A percentile compares a stretch with the other conserved stretches of the same genome.
phyloP scores from a whole-genome alignment of 495 filamentous ascomycete species.

The Daldinia bambusicola region DNA sequence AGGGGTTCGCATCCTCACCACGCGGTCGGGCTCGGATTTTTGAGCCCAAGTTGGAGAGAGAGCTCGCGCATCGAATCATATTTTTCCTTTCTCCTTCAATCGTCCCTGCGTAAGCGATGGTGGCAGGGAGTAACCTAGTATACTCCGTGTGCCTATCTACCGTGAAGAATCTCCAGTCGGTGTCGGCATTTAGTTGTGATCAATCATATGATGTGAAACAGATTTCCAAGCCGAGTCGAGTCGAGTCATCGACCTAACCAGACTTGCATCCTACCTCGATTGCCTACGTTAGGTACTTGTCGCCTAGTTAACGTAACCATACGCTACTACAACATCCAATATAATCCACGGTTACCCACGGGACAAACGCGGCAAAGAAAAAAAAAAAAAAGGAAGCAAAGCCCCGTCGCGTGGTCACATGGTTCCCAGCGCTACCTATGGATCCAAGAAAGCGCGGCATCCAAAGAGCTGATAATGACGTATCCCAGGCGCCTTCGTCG shows the following conservation, averaged over 20 bases:
- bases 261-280: too few relatives aligned
- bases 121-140: neutral
- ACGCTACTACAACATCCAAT: too few relatives aligned
- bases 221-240: too few relatives aligned
- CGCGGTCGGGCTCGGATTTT: neutral
- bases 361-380: neutral
- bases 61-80: neutral
- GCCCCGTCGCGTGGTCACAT: constrained; percentile 2
- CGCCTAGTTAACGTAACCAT: neutral
- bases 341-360: neutral
- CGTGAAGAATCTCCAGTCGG: neutral
- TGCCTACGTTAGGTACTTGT: neutral
- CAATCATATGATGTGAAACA: neutral
- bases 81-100: neutral
- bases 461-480: neutral
- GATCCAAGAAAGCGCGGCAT: neutral
- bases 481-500: neutral
- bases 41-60: neutral
- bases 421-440: neutral
- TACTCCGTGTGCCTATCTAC: neutral
- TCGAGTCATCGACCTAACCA: too few relatives aligned
- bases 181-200: neutral
- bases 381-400: neutral
- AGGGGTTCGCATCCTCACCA: constrained; percentile 3
- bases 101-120: neutral